A percentile compares a stretch with the other conserved stretches of the same genome.
Conservation (phyloP, 495 filamentous ascomycete genomes). For the Neurospora tetraspora region DNA sequence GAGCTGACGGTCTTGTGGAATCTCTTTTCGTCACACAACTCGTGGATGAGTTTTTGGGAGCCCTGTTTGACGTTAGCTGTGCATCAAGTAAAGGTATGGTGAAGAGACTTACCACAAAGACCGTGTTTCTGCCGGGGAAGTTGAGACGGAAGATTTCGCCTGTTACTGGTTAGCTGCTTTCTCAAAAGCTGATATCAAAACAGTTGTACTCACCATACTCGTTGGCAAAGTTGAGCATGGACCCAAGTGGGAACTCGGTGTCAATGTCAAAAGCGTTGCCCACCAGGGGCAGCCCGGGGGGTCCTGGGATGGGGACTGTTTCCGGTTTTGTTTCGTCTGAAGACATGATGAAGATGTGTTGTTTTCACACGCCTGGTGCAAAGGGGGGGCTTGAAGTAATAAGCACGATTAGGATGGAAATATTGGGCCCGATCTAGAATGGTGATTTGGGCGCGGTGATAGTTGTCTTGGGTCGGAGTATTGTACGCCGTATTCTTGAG, state of each 20-base stretch:
- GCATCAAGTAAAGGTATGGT: not conserved
- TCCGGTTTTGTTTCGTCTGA: not conserved
- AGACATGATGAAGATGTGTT: not conserved
- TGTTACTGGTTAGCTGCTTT: not conserved
- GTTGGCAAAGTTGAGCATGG: slow-evolving; percentile 43
- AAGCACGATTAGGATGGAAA: too few species aligned
- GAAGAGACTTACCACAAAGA: slow-evolving; percentile 9
- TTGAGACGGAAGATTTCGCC: slow-evolving; percentile 14
- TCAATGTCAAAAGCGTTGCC: slow-evolving; percentile 51
- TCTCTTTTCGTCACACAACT: slow-evolving; percentile 56
- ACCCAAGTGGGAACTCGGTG: slow-evolving; percentile 39
- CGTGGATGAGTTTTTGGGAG: slow-evolving; percentile 47
- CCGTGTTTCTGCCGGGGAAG: slow-evolving; percentile 1
- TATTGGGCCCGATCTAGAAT: too few species aligned
- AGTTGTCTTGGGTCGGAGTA: too few species aligned
- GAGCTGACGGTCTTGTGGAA: slow-evolving; percentile 47
- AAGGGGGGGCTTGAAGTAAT: too few species aligned
- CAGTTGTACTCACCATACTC: slow-evolving; percentile 37
- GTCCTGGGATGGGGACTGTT: slow-evolving; percentile 37
- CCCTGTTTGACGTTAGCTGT: not conserved
- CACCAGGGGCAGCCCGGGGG: slow-evolving; percentile 46
- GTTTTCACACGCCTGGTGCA: not conserved
- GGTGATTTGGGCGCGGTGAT: too few species aligned
- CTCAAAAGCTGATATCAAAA: too few species aligned
- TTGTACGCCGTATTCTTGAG: not conserved